These are phyloP conservation scores for Erythrophleum fordii DNA, from an alignment of 306 rosid genomes.

Conservation along the genomic window DNA sequence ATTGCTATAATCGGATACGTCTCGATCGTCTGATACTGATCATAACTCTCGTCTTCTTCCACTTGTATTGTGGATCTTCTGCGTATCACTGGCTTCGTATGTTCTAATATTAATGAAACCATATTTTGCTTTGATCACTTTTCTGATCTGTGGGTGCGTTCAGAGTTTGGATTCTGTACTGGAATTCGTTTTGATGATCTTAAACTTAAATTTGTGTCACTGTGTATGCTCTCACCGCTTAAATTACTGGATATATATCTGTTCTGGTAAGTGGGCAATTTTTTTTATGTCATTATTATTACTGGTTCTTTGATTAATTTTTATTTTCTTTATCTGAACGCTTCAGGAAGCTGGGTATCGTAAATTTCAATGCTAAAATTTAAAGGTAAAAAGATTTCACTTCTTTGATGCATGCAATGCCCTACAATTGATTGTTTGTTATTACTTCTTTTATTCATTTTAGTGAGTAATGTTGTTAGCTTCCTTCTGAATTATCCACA, in stretches of 20 bases:
- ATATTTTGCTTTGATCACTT: conserved; percentile 37
- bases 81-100: conserved; percentile 11
- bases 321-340: conserved; percentile 9
- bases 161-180: conserved; percentile 34
- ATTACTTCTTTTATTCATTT: conserved; percentile 16
- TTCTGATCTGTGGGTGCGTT: conserved; percentile 53
- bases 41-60: conserved; percentile 33
- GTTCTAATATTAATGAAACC: conserved; percentile 35
- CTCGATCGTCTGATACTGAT: conserved; percentile 46
- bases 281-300: background rate
- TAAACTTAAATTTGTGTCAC: conserved; percentile 32
- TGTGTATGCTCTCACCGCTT: conserved; percentile 45
- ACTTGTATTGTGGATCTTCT: conserved; percentile 57
- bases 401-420: conserved; percentile 49
- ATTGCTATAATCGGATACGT: conserved; percentile 57
- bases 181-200: conserved; percentile 44
- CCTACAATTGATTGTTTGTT: conserved; percentile 41
- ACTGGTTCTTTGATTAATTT: conserved; percentile 24
- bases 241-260: conserved; percentile 44
- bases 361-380: conserved; percentile 47
- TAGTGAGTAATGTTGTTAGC: conserved; percentile 39
- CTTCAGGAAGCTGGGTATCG: conserved; percentile 43
- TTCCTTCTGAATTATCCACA: conserved; percentile 31
- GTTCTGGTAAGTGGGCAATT: conserved; percentile 17
- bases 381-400: conserved; percentile 42